These are phyloP conservation scores for Corniculantispora saksenae DNA, from an alignment of 2,329 filamentous ascomycete genomes.

Conservation along the genomic window DNA sequence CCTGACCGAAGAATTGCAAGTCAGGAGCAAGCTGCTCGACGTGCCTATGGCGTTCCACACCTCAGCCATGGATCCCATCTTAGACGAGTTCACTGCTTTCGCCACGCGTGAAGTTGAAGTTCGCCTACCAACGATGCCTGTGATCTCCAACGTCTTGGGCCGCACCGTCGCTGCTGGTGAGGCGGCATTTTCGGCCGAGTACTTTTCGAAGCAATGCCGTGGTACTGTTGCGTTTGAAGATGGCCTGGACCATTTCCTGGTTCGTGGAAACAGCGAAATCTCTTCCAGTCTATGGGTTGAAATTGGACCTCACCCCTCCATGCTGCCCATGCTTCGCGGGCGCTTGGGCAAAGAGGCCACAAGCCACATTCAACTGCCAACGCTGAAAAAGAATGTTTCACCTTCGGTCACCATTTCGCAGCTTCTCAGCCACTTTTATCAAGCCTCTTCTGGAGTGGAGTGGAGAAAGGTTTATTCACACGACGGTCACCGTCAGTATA, in stretches of 20 bases:
- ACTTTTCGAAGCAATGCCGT: background rate
- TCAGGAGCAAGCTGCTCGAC: conserved; percentile 29
- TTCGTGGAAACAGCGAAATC: background rate
- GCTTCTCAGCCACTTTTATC: background rate
- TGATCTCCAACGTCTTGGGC: conserved; percentile 25
- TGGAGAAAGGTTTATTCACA: background rate
- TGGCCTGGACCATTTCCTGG: background rate
- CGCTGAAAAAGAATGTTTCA: background rate
- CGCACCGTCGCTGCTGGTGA: background rate
- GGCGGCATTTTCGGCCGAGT: background rate
- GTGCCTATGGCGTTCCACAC: conserved; percentile 34
- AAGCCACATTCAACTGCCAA: background rate
- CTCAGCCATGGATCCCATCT: conserved; percentile 29
- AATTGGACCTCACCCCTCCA: background rate
- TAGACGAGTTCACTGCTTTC: conserved; percentile 21
- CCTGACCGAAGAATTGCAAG: conserved; percentile 23
- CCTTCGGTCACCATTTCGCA: background rate
- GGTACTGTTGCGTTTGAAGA: background rate
- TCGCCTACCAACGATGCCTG: background rate
- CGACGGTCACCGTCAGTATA: background rate
- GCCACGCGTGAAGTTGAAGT: conserved; percentile 4
- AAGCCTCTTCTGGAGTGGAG: background rate
- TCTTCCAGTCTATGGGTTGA: background rate
- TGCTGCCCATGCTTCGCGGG: background rate
- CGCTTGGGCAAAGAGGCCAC: background rate